Base-by-base conservation (phyloP, 805 yeast species). In the Candida morakotiae region DNA sequence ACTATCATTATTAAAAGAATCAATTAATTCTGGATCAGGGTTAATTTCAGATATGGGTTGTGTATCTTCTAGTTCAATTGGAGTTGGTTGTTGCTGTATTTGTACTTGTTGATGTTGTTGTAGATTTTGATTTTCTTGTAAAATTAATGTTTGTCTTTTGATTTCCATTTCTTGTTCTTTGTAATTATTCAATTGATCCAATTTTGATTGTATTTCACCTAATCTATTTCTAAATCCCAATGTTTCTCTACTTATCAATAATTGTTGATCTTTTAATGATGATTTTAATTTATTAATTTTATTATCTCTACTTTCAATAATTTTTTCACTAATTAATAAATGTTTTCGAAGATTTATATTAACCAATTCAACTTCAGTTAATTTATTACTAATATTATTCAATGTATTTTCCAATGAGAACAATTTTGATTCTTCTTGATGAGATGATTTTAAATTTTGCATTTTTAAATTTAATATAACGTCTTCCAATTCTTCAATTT, bases 321-420 rank as follows among this genome's bases (percentile, higher is more conserved):
- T 69, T 43, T 75, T 70, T 40, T 76, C 76, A 27, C 77, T 65
- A 3, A 78, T 63, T 19, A 65, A 64, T 14, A 81, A 61, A 46
- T 82, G 87, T 46, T 69, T 75, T 35, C 75, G 66, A 23, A 83
- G 58, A 34, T 72, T 64, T 21, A 67, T 58, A 51, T 83, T 83
- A 51, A 80, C 81, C n/a, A 66, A 56, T 42, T 80, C 82, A 22
- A 81, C 71, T 42, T 82, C 84, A 35, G 69, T 69, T 38, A 83
- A 68, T 39, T 80, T 79, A n/a, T 62, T 64, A 14, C 75, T 68
- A 43, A 83, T 68, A 42, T 71, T 79, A 30, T 71, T 73, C 14
- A 83, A 58, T 1, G 86, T 70, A 33, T 70, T 67, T 47, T 81
- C 86, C 37, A 83, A 55, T 9, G 74, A 69, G 32, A 70, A 64